A percentile compares a stretch with the other conserved stretches of the same genome.
These are phyloP conservation scores for Candida germanica DNA, from an alignment of 805 yeast species.

Conservation along the genomic window DNA sequence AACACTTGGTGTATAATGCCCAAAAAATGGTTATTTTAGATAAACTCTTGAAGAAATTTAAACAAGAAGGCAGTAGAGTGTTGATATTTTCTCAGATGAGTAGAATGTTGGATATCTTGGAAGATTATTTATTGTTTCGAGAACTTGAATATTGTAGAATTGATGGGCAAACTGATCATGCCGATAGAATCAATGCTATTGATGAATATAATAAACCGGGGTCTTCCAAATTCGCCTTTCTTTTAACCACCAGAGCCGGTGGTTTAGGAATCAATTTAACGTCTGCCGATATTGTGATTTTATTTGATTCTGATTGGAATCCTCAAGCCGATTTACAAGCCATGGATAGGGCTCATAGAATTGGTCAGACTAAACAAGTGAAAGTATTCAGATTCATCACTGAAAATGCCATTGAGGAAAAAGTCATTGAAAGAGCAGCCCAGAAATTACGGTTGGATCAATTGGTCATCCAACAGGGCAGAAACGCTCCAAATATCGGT, in stretches of 20 bases:
- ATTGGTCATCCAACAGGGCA: constrained; percentile 77
- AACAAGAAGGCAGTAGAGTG: constrained; percentile 71
- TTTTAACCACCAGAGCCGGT: constrained; percentile 84
- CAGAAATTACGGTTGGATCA: constrained; percentile 78
- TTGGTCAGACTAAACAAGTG: constrained; percentile 83
- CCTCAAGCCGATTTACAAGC: constrained; percentile 89
- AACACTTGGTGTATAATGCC: constrained; percentile 71
- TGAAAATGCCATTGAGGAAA: constrained; percentile 81
- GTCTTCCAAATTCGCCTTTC: constrained; percentile 66
- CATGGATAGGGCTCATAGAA: constrained; percentile 87
- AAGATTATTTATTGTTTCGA: constrained; percentile 73
- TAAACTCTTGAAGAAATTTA: constrained; percentile 56
- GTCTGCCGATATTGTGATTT: constrained; percentile 72
- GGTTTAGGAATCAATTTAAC: constrained; percentile 85
- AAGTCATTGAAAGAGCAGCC: constrained; percentile 76
- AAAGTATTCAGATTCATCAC: constrained; percentile 75
- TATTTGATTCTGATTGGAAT: constrained; percentile 83
- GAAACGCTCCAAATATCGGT: constrained; percentile 35
- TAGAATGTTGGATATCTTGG: constrained; percentile 74
- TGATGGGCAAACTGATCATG: constrained; percentile 81
- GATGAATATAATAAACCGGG: constrained; percentile 79
- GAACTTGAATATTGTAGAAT: constrained; percentile 71
- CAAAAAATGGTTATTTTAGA: constrained; percentile 72
- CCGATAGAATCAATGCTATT: constrained; percentile 69
- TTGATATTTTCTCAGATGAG: constrained; percentile 83